Evolutionary conservation across 2,329 filamentous ascomycete genomes (phyloP).

Genomic region (Aspergillus sp.): DNA sequence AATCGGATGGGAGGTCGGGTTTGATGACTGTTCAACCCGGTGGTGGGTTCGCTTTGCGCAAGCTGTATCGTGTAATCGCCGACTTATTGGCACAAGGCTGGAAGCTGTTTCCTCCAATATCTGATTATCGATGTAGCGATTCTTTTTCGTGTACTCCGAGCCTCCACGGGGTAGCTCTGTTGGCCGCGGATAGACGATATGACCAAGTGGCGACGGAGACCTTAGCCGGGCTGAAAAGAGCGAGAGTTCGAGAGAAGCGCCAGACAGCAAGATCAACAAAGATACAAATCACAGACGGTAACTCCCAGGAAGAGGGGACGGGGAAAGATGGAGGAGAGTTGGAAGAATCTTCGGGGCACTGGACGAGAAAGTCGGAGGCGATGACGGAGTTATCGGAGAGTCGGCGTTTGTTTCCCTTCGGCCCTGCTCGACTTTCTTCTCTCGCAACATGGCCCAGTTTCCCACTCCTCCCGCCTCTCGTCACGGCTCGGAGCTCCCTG

Average conservation of each 20-base stretch:
- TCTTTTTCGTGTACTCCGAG: no score
- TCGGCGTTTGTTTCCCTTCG: constrained; percentile 15
- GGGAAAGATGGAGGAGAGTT: constrained; percentile 3
- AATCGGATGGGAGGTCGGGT: constrained; percentile 4
- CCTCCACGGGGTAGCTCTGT: no score
- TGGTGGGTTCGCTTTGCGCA: not conserved
- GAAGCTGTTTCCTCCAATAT: no score
- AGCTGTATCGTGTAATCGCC: no score
- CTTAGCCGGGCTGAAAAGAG: no score
- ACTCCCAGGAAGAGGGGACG: constrained; percentile 3
- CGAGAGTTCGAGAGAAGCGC: no score
- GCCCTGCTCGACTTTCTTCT: constrained; percentile 3
- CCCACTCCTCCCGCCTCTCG: constrained; percentile 27
- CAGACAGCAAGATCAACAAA: not conserved
- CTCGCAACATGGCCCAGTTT: constrained; percentile 21
- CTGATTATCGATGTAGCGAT: not conserved
- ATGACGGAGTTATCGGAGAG: constrained; percentile 31
- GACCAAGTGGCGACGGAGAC: not conserved
- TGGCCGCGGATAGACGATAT: not conserved
- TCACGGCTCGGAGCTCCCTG: constrained; percentile 18
- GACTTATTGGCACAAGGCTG: no score
- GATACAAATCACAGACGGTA: not conserved
- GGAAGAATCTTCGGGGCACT: not conserved
- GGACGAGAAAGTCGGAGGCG: constrained; percentile 4
- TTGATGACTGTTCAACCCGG: not conserved